A percentile compares a stretch with the other conserved stretches of the same genome.
Evolutionary conservation across 2,329 filamentous ascomycete genomes (phyloP).

Genomic region (Geoglossum cookeanum): DNA sequence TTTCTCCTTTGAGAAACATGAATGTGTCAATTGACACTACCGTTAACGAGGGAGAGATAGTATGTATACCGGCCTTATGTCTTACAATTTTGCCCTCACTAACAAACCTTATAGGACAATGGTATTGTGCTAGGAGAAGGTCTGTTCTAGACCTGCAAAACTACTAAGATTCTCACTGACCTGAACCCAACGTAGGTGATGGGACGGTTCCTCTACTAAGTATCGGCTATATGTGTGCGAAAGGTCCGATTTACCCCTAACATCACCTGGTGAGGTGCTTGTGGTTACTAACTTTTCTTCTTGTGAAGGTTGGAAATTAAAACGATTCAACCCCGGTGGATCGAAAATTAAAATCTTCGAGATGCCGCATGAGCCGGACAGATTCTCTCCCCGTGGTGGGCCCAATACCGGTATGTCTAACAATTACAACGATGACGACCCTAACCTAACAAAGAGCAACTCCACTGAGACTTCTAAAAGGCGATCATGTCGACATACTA

Average conservation of each 20-base stretch:
- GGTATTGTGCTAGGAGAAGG: conserved; percentile 81
- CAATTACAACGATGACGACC: not conserved
- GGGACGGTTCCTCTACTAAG: conserved; percentile 89
- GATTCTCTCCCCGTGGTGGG: conserved; percentile 64
- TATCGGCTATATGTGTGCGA: conserved; percentile 90
- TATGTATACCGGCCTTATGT: not conserved
- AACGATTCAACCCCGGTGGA: conserved; percentile 78
- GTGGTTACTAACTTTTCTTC: not conserved
- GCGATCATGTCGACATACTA: conserved; percentile 42
- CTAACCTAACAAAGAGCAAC: not conserved
- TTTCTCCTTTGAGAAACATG: conserved; percentile 42
- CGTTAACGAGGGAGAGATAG: conserved; percentile 25
- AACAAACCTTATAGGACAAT: conserved; percentile 37
- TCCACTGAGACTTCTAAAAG: not conserved
- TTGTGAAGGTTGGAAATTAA: conserved; percentile 60
- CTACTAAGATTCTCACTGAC: not conserved
- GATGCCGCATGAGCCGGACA: conserved; percentile 91
- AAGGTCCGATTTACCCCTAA: conserved; percentile 14
- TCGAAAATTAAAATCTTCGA: conserved; percentile 70
- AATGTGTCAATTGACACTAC: conserved; percentile 40
- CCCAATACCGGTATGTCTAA: conserved; percentile 38
- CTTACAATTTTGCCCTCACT: not conserved
- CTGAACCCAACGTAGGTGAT: conserved; percentile 36
- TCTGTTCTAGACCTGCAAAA: not conserved
- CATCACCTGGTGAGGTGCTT: not conserved